Percentiles rank a stretch among this genome's conserved stretches.
These are phyloP conservation scores for Bombardia bombarda DNA, from an alignment of 495 filamentous ascomycete genomes.

Conservation along the genomic window DNA sequence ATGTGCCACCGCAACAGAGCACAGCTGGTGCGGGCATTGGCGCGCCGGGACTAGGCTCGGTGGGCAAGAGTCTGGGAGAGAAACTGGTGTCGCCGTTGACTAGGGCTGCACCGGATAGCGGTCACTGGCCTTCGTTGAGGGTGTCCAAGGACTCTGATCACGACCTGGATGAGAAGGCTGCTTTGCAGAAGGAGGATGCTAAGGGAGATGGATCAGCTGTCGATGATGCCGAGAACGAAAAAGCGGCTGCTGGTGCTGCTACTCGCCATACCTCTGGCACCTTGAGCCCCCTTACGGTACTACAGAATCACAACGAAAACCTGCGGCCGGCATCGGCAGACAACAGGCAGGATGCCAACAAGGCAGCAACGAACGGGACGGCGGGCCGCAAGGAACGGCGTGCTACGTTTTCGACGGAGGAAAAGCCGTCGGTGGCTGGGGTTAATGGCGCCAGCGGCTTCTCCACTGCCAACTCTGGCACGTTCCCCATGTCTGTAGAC, in stretches of 20 bases:
- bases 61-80: conserved; percentile 9
- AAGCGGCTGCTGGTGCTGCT: background rate
- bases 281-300: conserved; percentile 11
- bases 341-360: conserved; percentile 7
- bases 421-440: conserved; percentile 30
- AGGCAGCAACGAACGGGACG: too few species aligned
- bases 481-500: background rate
- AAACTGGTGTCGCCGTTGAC: conserved; percentile 7
- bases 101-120: background rate
- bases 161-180: conserved; percentile 30
- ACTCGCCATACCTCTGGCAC: background rate
- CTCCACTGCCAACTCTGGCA: conserved; percentile 11
- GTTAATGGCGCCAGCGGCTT: conserved; percentile 14
- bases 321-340: background rate
- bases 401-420: conserved; percentile 35
- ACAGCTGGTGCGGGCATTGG: conserved; percentile 22
- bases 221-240: too few species aligned
- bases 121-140: conserved; percentile 1
- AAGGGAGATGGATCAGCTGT: too few species aligned
- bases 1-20: conserved; percentile 7
- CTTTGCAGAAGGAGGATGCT: background rate
- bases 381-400: conserved; percentile 31
- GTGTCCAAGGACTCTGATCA: background rate
- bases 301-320: background rate
- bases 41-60: conserved; percentile 18